Evolutionary conservation across 306 rosid genomes (phyloP).

Genomic region (Casuarina glauca): DNA sequence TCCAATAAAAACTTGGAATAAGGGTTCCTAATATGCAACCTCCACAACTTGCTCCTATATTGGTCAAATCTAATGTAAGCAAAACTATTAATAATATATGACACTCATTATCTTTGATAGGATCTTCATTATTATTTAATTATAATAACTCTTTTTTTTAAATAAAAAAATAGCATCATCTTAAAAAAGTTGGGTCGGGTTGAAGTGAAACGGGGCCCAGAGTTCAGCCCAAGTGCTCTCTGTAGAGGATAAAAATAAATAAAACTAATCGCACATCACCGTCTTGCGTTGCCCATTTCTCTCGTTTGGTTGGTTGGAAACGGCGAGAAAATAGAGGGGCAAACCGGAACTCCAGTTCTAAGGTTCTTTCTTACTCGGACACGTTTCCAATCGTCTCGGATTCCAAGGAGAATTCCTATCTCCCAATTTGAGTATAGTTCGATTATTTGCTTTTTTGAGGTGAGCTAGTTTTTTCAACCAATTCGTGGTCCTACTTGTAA

Average conservation of each 20-base stretch:
- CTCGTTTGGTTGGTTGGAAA: not conserved
- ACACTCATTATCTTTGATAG: too few relatives aligned
- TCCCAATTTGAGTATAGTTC: slow-evolving; percentile 1
- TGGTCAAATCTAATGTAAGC: too few relatives aligned
- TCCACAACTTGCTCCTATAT: too few relatives aligned
- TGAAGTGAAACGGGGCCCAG: not conserved
- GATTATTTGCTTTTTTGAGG: not conserved
- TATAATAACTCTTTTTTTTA: too few relatives aligned
- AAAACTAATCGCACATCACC: not conserved
- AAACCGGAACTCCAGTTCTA: not conserved
- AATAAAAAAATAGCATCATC: too few relatives aligned
- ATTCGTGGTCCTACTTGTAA: not conserved
- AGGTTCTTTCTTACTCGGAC: not conserved
- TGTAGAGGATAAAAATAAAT: not conserved
- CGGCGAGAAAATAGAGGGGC: not conserved
- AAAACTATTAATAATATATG: too few relatives aligned
- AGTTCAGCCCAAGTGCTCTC: not conserved
- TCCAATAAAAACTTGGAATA: too few relatives aligned
- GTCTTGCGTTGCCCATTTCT: not conserved
- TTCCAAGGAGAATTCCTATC: not conserved
- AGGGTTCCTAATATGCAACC: too few relatives aligned
- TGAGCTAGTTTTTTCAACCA: not conserved
- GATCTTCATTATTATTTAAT: too few relatives aligned
- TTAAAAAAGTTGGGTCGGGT: not conserved
- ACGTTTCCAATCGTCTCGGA: not conserved